These are phyloP conservation scores for Volvox carteri DNA, from an alignment of 163 green algal genomes.

Conservation along the genomic window DNA sequence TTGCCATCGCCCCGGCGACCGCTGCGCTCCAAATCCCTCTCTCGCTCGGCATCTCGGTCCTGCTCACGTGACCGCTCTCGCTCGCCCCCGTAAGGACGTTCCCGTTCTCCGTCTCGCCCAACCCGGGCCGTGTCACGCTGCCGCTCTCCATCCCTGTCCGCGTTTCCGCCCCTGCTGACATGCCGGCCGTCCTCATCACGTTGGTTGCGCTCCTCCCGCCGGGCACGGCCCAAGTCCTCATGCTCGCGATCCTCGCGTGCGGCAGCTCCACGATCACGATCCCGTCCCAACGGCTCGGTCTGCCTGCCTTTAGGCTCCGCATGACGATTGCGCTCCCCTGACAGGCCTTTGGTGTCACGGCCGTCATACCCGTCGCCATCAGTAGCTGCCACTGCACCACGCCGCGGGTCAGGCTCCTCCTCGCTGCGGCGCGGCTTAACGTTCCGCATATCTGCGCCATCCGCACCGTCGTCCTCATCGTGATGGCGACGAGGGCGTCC, in stretches of 20 bases:
- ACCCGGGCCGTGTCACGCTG: too few species aligned
- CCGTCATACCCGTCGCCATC: not conserved
- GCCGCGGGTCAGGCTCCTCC: not conserved
- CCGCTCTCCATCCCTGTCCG: not conserved
- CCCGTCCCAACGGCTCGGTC: not conserved
- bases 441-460: not conserved
- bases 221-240: not conserved
- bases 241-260: not conserved
- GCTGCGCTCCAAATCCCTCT: not conserved
- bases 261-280: not conserved
- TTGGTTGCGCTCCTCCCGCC: conserved; percentile 11
- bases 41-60: not conserved
- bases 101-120: too few species aligned
- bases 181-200: not conserved
- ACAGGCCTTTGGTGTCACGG: not conserved
- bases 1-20: not conserved
- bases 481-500: not conserved
- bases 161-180: not conserved
- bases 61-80: not conserved
- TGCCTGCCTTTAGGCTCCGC: not conserved
- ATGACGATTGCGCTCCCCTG: not conserved
- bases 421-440: conserved; percentile 26
- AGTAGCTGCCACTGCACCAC: not conserved
- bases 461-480: conserved; percentile 17
- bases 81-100: too few species aligned